Base-by-base conservation (phyloP, 164 flowering plant genomes). In the Chimonanthus salicifolius region DNA sequence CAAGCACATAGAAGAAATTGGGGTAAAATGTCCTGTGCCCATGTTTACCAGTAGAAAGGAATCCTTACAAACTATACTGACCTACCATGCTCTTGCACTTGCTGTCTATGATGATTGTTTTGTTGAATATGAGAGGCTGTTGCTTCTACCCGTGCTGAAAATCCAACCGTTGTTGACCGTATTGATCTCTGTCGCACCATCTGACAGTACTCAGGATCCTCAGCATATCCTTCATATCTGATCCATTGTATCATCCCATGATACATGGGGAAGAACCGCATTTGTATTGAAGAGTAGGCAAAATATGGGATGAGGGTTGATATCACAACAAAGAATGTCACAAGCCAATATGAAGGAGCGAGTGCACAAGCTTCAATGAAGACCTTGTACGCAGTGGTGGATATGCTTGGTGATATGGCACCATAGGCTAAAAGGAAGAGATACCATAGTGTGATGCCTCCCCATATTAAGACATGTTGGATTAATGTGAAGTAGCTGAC, bases 401-500 rank as follows among this genome's bases (percentile, higher is more conserved):
- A 84, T 44, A 69, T 4, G 2, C 51, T 47, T 0, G 95, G 88
- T 18, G 92, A 74, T 1, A 75, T 5, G 85, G 84, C 72, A 18
- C 99, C 99, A 68, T 88, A 95, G 64, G 88, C 75, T 4, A 85
- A 67, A 50, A 95, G 91, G 73, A 93, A 90, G n/a, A 90, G 33
- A 75, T 89, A 95, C 99, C 99, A 95, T 13, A 83, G 81, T 58
- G 63, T 76, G 3, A 95, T 81, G 81, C 99, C 92, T 15, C 98
- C 99, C 98, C 98, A 93, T 67, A 95, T 82, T 63, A 91, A 85
- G 62, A 86, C 71, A 77, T 95, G 98, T 71, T 95, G 99, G 50
- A 95, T 92, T 93, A 93, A 92, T n/a, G 99, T 92, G 82, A 92
- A 95, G 80, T 95, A 96, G 83, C 94, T 89, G 91, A 93, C 92